Evolutionary conservation across 2,329 filamentous ascomycete species (phyloP).

Genomic region (Ceratocystiopsis brevicomis): DNA sequence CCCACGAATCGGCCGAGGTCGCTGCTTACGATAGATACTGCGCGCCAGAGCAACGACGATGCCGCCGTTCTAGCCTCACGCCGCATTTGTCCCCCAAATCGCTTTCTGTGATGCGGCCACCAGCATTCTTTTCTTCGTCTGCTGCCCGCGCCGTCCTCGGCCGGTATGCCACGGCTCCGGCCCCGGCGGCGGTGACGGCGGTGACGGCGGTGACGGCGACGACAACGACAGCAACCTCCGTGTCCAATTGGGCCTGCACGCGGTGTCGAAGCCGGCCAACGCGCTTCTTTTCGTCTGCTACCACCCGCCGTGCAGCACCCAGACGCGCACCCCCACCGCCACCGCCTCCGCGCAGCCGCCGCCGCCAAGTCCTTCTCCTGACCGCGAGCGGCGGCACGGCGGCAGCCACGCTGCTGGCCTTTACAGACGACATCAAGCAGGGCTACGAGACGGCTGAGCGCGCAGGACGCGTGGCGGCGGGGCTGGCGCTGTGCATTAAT

Average conservation of each 20-base stretch:
- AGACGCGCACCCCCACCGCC: not conserved
- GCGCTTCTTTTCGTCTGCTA: conserved; percentile 1
- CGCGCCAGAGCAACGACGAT: too few relatives aligned
- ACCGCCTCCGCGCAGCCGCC: conserved; percentile 5
- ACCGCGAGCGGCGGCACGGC: conserved; percentile 30
- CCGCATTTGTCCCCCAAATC: too few relatives aligned
- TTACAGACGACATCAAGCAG: conserved; percentile 54
- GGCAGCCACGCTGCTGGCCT: conserved; percentile 29
- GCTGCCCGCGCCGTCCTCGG: not conserved
- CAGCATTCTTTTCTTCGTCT: too few relatives aligned
- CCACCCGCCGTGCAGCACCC: not conserved
- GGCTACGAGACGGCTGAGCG: conserved; percentile 57
- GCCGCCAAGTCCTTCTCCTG: conserved; percentile 21
- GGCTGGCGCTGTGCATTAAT: conserved; percentile 67
- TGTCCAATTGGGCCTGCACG: conserved; percentile 7
- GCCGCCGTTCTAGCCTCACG: too few relatives aligned
- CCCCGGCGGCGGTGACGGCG: not conserved
- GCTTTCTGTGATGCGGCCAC: too few relatives aligned
- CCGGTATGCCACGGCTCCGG: not conserved
- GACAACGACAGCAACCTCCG: not conserved
- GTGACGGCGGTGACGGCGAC: not conserved
- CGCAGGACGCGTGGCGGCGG: conserved; percentile 56
- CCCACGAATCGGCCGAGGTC: too few relatives aligned
- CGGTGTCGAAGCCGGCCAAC: conserved; percentile 3
- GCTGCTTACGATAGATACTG: too few relatives aligned